Base-by-base conservation (phyloP, 2,329 filamentous ascomycete genomes). In the Ploettnerulaceae sp. region DNA sequence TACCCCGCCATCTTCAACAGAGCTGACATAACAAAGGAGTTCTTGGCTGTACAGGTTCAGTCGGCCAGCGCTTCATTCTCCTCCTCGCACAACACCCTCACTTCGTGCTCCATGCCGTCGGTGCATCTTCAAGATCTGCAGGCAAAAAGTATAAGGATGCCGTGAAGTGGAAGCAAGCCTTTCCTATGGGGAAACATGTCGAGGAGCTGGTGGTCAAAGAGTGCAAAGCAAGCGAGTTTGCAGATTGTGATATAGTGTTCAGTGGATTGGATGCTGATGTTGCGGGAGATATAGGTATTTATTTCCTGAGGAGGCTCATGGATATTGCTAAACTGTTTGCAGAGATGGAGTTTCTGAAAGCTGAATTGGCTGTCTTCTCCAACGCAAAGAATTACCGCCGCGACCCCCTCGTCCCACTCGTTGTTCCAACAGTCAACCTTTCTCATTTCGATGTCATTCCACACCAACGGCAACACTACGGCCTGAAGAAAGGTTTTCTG, bases 321-420 rank as follows among this genome's bases (percentile, higher is more conserved):
- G 12, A 20, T 3, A 26, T 14, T n/a, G n/a, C n/a, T n/a, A n/a
- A n/a, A n/a, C n/a, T n/a, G n/a, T n/a, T 7, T 8, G 14, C 60
- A 90, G 90, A 97, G 69, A 87, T 87, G 78, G 86, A 86, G 58
- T 97, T 97, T 68, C 77, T 95, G 62, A 85, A 84, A 64, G 84
- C 89, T 51, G 83, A 95, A 63, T 81, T 96, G 41, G 82, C 88
- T 61, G 86, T 96, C 66, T 97, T 98, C 74, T 95, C 89, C 61
- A 98, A 97, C 68, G 90, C 93, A 41, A 96, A 96, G 71, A 97
- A 96, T 78, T 89, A 95, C 76, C 86, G 93, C 60, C 84, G 84
- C 65, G 84, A 95, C 66, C 89, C 89, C 15, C 74, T 91, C 38
- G 89, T 96, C 2, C 93, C 93, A 8, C 82, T 97, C 62, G 86